These are phyloP conservation scores for Bretziella fagacearum DNA, from an alignment of 2,329 filamentous ascomycete genomes.

Conservation along the genomic window DNA sequence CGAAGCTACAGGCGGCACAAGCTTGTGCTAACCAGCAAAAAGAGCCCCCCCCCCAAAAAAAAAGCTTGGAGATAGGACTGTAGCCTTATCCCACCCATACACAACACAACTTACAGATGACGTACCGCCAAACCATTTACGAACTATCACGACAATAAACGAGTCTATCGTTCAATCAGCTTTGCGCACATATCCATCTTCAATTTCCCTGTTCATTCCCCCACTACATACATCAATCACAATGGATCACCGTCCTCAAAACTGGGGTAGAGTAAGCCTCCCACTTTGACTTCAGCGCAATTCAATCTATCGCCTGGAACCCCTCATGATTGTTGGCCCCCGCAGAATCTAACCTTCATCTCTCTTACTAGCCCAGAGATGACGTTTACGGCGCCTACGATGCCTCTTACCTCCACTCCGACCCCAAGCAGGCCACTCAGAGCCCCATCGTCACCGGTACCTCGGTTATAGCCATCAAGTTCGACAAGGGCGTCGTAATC, in stretches of 20 bases:
- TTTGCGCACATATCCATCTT: not conserved
- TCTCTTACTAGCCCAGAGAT: slow-evolving; percentile 60
- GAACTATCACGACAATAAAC: not conserved
- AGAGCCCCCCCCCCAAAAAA: not conserved
- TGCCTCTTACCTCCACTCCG: slow-evolving; percentile 59
- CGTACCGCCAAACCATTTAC: not conserved
- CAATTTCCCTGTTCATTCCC: slow-evolving; percentile 2
- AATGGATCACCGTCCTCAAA: slow-evolving; percentile 59
- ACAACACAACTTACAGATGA: not conserved
- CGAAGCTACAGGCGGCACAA: slow-evolving; percentile 13
- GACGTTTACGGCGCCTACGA: slow-evolving; percentile 95
- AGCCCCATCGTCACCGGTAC: slow-evolving; percentile 90
- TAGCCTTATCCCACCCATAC: slow-evolving; percentile 9
- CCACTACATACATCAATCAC: slow-evolving; percentile 12
- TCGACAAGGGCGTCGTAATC: slow-evolving; percentile 89
- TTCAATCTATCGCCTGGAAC: no score
- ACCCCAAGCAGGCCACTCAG: slow-evolving; percentile 74
- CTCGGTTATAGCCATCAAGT: slow-evolving; percentile 88
- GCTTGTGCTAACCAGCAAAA: not conserved
- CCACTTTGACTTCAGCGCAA: no score
- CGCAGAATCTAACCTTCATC: slow-evolving; percentile 14
- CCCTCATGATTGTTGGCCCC: no score
- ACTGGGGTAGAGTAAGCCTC: slow-evolving; percentile 51
- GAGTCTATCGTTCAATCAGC: not conserved
- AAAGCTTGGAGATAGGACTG: not conserved